phyloP scores from a whole-genome alignment of 2,329 filamentous ascomycete species.

The Teratosphaeria zuluensis region DNA sequence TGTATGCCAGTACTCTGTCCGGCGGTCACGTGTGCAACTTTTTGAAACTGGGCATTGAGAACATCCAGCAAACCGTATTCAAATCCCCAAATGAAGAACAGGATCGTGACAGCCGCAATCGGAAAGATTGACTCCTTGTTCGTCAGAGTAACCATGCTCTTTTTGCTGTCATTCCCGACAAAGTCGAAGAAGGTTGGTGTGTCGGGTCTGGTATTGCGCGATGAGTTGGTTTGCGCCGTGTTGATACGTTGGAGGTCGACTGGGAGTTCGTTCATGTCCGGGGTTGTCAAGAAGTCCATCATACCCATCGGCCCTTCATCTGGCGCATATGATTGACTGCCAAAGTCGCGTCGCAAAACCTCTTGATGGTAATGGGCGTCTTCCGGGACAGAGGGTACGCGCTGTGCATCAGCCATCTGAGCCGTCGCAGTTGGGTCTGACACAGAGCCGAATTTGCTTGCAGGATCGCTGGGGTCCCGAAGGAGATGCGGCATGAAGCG shows the following conservation, averaged over 20 bases:
- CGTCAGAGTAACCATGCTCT: constrained; percentile 59
- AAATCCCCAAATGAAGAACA: constrained; percentile 86
- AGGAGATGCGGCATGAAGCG: constrained; percentile 49
- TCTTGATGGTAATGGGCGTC: constrained; percentile 6
- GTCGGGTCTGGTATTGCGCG: constrained; percentile 24
- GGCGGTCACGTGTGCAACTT: constrained; percentile 50
- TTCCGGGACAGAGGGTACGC: constrained; percentile 16
- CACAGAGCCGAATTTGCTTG: constrained; percentile 21
- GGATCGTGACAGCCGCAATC: constrained; percentile 62
- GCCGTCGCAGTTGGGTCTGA: constrained; percentile 6
- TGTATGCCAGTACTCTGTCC: constrained; percentile 59
- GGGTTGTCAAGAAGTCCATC: constrained; percentile 45
- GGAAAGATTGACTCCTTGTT: constrained; percentile 59
- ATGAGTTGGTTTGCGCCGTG: constrained; percentile 32
- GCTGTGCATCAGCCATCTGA: constrained; percentile 15
- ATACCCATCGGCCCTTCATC: constrained; percentile 30
- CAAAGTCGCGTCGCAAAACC: constrained; percentile 17
- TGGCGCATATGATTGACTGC: constrained; percentile 4
- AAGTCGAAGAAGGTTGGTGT: constrained; percentile 61
- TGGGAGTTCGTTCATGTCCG: constrained; percentile 27
- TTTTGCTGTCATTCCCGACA: constrained; percentile 59
- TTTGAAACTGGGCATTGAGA: constrained; percentile 61
- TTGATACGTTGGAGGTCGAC: constrained; percentile 27
- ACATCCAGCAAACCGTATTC: constrained; percentile 80
- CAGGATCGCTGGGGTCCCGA: constrained; percentile 35